Conservation (phyloP, 2,329 filamentous ascomycete genomes). For the Colletotrichum sp. region DNA sequence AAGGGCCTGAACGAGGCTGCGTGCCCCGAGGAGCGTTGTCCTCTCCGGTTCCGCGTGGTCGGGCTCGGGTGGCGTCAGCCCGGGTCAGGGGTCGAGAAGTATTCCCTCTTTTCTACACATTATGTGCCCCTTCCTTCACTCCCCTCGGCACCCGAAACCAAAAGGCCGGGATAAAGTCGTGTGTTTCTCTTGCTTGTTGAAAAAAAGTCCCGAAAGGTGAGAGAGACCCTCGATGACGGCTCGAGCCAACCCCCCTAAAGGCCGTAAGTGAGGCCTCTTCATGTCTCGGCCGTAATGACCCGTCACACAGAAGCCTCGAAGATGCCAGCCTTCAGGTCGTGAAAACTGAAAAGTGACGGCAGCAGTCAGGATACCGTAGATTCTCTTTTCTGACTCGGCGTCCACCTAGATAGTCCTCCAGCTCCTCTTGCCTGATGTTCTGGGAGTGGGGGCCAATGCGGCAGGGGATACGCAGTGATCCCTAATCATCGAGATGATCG, state of each 20-base stretch:
- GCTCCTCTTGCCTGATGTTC: not conserved
- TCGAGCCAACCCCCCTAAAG: not conserved
- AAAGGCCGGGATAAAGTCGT: not conserved
- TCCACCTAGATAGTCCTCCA: not conserved
- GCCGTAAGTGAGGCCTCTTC: conserved; percentile 1
- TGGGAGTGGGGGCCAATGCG: not conserved
- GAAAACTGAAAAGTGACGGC: not conserved
- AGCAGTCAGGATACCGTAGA: not conserved
- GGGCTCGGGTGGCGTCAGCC: conserved; percentile 10
- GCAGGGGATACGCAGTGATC: not conserved
- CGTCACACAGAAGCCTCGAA: not conserved
- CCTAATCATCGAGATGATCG: not conserved
- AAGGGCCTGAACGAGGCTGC: not conserved
- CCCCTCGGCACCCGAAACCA: not conserved
- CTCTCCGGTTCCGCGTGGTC: conserved; percentile 16
- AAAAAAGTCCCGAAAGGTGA: not conserved
- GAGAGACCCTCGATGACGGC: not conserved
- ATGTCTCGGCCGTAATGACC: conserved; percentile 5
- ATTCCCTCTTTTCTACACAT: not conserved
- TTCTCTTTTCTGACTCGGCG: not conserved
- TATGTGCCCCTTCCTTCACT: not conserved
- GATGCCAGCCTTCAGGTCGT: not conserved
- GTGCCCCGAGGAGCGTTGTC: not conserved
- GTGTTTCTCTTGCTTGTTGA: not conserved
- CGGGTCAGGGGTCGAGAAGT: not conserved